Conservation (phyloP, 768 basidiomycete genomes). For the Lactarius deliciosus region DNA sequence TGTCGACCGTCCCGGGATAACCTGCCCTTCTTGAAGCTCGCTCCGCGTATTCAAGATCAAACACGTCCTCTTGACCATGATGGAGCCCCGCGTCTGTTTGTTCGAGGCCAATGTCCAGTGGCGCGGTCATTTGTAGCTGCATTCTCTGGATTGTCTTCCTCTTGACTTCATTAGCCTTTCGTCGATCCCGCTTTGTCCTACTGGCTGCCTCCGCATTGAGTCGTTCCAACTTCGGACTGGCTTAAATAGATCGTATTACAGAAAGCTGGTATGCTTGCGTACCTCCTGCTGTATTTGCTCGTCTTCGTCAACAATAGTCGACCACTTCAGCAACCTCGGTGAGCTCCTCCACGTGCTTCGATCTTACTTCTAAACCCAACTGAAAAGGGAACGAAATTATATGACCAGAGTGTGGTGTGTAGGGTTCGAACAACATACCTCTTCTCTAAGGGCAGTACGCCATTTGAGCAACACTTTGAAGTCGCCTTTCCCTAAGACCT, state of each 20-base stretch:
- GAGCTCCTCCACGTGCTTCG: constrained; percentile 67
- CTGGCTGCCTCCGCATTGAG: constrained; percentile 74
- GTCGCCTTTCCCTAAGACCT: constrained; percentile 96
- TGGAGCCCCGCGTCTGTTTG: constrained; percentile 71
- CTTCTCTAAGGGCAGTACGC: constrained; percentile 83
- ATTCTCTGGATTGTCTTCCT: constrained; percentile 86
- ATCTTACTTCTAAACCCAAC: constrained; percentile 84
- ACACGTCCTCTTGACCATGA: constrained; percentile 83
- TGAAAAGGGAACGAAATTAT: constrained; percentile 33
- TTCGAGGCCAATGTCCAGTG: constrained; percentile 92
- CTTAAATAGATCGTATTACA: constrained; percentile 24
- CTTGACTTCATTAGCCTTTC: constrained; percentile 86
- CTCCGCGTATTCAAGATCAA: constrained; percentile 74
- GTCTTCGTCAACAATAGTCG: constrained; percentile 80
- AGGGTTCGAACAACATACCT: constrained; percentile 51
- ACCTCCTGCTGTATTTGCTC: constrained; percentile 90
- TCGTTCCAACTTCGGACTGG: constrained; percentile 65
- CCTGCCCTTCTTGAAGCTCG: constrained; percentile 42
- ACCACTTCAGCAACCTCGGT: constrained; percentile 69
- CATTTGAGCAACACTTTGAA: constrained; percentile 93
- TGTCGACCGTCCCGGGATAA: constrained; percentile 33
- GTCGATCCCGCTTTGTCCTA: constrained; percentile 74
- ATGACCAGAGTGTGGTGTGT: not conserved
- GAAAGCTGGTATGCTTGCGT: constrained; percentile 25
- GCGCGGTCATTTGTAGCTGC: constrained; percentile 97